phyloP scores from a whole-genome alignment of 768 basidiomycete genomes.

The Tricholoma saponaceum region DNA sequence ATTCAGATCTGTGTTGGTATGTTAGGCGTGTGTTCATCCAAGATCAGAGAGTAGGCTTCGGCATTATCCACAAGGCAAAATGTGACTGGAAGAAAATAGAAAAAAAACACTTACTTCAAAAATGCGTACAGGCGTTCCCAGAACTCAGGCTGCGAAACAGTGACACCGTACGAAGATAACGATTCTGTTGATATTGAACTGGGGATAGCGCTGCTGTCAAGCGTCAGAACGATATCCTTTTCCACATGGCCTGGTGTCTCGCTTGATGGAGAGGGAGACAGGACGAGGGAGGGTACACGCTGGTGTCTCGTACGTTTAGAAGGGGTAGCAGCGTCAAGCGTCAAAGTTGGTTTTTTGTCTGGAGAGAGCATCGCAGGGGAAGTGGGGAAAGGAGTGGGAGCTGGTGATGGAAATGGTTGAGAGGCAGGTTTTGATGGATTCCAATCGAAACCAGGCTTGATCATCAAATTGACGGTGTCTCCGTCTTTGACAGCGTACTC shows the following conservation, averaged over 20 bases:
- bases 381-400: constrained; percentile 14
- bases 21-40: neutral
- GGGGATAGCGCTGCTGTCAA: constrained; percentile 48
- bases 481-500: constrained; percentile 86
- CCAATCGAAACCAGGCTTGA: constrained; percentile 75
- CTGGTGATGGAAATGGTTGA: constrained; percentile 16
- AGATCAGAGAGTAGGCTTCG: neutral
- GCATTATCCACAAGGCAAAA: neutral
- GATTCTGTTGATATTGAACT: constrained; percentile 40
- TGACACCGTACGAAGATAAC: constrained; percentile 55
- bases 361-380: constrained; percentile 9
- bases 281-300: constrained; percentile 73
- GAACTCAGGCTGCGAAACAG: constrained; percentile 74
- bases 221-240: constrained; percentile 65
- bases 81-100: neutral
- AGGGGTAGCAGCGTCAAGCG: constrained; percentile 24
- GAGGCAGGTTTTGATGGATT: constrained; percentile 41
- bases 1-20: constrained; percentile 47
- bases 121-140: constrained; percentile 72
- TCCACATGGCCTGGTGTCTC: constrained; percentile 32
- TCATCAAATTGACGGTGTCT: constrained; percentile 80
- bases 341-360: constrained; percentile 16
- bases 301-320: constrained; percentile 43
- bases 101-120: constrained; percentile 44
- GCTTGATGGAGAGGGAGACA: constrained; percentile 70